Conservation (phyloP, 169 alveolate species). For the Plasmodium cynomolgi region DNA sequence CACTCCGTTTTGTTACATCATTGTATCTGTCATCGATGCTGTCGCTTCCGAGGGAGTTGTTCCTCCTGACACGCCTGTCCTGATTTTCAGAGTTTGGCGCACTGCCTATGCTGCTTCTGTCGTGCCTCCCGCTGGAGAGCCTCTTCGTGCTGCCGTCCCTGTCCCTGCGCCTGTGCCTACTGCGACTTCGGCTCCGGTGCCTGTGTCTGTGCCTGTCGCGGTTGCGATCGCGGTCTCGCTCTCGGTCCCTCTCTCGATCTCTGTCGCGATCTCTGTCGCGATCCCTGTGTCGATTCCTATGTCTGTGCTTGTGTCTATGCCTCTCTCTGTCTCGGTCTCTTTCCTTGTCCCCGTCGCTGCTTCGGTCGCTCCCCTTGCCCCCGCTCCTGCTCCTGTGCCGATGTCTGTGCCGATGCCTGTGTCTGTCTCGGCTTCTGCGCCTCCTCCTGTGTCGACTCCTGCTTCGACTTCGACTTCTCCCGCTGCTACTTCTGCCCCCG, state of each 20-base stretch:
- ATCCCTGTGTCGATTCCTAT: neutral
- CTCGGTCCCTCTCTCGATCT: slow-evolving; percentile 1
- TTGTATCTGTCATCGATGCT: neutral
- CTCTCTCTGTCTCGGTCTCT: slow-evolving; percentile 22
- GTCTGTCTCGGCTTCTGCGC: slow-evolving; percentile 41
- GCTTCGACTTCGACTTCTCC: slow-evolving; percentile 42
- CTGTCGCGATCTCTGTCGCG: neutral
- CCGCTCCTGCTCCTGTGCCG: slow-evolving; percentile 43
- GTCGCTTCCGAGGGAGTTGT: neutral
- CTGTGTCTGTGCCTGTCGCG: neutral
- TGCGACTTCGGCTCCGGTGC: slow-evolving; percentile 12
- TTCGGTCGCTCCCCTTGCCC: neutral
- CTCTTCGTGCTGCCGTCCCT: slow-evolving; percentile 8
- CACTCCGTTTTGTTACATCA: neutral
- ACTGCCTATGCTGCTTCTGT: slow-evolving; percentile 10
- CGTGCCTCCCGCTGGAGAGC: neutral
- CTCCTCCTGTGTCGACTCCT: slow-evolving; percentile 53
- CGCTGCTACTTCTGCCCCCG: neutral
- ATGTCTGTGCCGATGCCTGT: slow-evolving; percentile 14
- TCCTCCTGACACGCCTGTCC: neutral
- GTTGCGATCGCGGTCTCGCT: neutral
- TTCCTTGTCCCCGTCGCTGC: slow-evolving; percentile 23
- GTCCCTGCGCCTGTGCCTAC: slow-evolving; percentile 40
- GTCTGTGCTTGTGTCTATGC: neutral
- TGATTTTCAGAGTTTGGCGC: neutral